Base-by-base conservation (phyloP, 2,329 filamentous ascomycete genomes). In the Alternaria ethzedia region DNA sequence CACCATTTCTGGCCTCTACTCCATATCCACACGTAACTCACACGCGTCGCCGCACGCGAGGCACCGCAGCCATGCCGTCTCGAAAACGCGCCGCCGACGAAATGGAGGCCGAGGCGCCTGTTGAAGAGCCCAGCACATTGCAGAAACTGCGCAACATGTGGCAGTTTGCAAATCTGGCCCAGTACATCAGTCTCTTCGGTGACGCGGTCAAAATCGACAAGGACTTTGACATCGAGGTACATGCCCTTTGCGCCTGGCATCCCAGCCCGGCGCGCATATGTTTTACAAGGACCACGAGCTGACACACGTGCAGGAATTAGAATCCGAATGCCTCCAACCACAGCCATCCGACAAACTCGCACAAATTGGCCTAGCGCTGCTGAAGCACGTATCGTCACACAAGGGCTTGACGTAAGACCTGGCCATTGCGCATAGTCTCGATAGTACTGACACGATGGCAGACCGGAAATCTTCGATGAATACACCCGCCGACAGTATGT, bases 371-470 rank as follows among this genome's bases (percentile, higher is more conserved):
- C 86, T 99, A 49, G 89, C 91, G 58, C 85, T 98, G 20, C 88
- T 98, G 63, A 97, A 97, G 86, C 94, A 91, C 77, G 90, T 97
- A 54, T 97, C 96, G 30, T 97, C 94, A 64, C 94, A 97, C 83
- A 91, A 94, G 68, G 94, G 94, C 67, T 84, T 98, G 51, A 96
- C 91, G 94, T 97, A 87, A 70, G 92, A 86, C 23, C 44, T 52
- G 28, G 28, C 51, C 28, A 56, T 49, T 54, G 30, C 44, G 28
- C 43, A n/a, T 26, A 23, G 30, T 56, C 28, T 23, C 28, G 21
- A 11, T 26, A 6, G 44, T 56, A 45, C 70, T 77, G 32, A 77
- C 63, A 20, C 9, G 25, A 50, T 54, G 52, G 68, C 71, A 97
- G 94, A 2, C 88, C 86, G 56, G 94, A 96, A 4, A 90, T 96